A percentile compares a stretch with the other conserved stretches of the same genome.
These are phyloP conservation scores for Thymus mandschuricus DNA, from an alignment of 257 asterid genomes.

Conservation along the genomic window DNA sequence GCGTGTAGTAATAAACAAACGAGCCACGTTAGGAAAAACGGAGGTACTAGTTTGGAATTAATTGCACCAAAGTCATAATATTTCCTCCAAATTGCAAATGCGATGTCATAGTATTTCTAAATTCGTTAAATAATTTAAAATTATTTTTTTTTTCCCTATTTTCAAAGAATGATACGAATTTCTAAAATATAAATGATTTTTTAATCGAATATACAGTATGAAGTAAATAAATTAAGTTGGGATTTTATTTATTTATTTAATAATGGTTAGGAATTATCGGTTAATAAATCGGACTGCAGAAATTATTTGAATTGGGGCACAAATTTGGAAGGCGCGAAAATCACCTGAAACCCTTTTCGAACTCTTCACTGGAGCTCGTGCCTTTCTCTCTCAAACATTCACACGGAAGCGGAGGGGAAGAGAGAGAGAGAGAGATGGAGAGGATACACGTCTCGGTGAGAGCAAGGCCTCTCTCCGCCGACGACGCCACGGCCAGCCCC, in stretches of 20 bases:
- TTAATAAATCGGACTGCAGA: background rate
- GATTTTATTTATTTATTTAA: too few species aligned
- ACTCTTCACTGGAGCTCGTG: background rate
- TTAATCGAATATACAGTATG: too few species aligned
- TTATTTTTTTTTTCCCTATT: too few species aligned
- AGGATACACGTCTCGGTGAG: constrained; percentile 87
- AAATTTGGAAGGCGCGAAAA: constrained; percentile 41
- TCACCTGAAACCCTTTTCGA: constrained; percentile 21
- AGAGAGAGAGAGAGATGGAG: constrained; percentile 53
- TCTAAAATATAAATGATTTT: too few species aligned
- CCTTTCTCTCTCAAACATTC: constrained; percentile 15
- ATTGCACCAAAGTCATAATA: background rate
- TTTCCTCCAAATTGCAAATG: too few species aligned
- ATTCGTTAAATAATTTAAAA: too few species aligned
- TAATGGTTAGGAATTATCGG: too few species aligned
- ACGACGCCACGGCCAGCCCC: constrained; percentile 74
- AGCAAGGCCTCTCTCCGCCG: constrained; percentile 76
- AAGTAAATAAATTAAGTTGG: too few species aligned
- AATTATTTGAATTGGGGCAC: background rate
- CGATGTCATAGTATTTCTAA: background rate
- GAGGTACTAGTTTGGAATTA: background rate
- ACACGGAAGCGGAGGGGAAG: constrained; percentile 7
- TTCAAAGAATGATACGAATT: too few species aligned
- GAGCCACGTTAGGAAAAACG: too few species aligned
- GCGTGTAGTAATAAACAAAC: too few species aligned